Evolutionary conservation across 495 filamentous ascomycete species (phyloP), one percentile per base, ranked within the genome.

Genomic region (Cenococcum geophilum): DNA sequence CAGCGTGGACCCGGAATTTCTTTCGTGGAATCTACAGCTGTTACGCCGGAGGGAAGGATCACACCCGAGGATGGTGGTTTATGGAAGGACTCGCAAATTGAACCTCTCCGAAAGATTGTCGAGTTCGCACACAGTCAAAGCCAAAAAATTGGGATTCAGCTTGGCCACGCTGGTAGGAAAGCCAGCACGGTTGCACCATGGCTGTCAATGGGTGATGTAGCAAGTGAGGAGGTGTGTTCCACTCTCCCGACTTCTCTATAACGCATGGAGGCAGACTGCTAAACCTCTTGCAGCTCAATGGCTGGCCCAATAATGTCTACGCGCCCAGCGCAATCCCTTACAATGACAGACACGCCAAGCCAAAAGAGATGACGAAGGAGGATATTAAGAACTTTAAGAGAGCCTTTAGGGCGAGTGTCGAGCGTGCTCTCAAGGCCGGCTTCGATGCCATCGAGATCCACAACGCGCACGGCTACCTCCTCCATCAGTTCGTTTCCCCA

Each of bases 131-230:
- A 80, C 55, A 79, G 76, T 23, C 88, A 92, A 71, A 78, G 79
- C 62, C 82, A 82, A 62, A 83, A 88, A 68, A 72, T 86, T 37
- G 86, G 80, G 14, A 84, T 92, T 62, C 88, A 92, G 73, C 78
- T 92, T 11, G 83, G 76, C 3, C 88, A 92, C 67, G 86, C 87
- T 21, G 88, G 88, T 14, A 79, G 88, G 47, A 92, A 92, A 72
- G 86, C 82, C 1, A 84, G 81, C 64, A 83, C 78, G 0, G 68
- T 83, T 1, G 77, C 84, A 0, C 86, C 86, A 0, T 90, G 85
- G 85, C 50, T 86, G 35, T 63, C 58, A 27, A 50, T 35, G 53
- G 74, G 75, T 32, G 68, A 82, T 10, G 77, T 77, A 11, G 75
- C 80, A 0, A 74, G 76, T 9, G 73, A 78, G 55, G 73, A 78